Evolutionary conservation across 163 green algal species (phyloP).

Genomic region (Chlorella variabilis): DNA sequence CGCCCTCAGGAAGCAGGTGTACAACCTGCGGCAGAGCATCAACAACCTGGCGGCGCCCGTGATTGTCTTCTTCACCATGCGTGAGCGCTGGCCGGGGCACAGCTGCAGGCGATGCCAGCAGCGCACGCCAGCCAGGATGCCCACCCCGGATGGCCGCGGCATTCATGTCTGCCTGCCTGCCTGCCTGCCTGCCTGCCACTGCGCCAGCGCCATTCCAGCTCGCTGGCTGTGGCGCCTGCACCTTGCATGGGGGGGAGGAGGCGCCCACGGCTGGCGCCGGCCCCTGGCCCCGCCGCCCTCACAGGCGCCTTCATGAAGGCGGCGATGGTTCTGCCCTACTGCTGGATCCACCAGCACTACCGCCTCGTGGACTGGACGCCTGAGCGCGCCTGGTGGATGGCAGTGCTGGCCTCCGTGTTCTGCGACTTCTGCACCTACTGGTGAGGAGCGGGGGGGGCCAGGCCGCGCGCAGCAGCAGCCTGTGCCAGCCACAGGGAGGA

Average conservation of each 20-base stretch:
- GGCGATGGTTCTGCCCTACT: not conserved
- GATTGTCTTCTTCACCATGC: not conserved
- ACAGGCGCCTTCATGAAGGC: too few relatives aligned
- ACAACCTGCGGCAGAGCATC: not conserved
- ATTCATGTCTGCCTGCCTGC: conserved; percentile 53
- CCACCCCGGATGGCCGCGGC: conserved; percentile 75
- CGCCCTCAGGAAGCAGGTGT: not conserved
- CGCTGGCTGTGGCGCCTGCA: too few relatives aligned
- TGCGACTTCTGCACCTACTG: conserved; percentile 46
- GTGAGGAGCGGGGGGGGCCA: not conserved
- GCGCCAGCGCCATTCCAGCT: not conserved
- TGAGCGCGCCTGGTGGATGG: not conserved
- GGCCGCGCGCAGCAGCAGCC: not conserved
- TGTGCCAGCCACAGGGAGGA: not conserved
- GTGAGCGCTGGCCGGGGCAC: not conserved
- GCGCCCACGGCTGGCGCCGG: not conserved
- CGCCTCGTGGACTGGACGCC: not conserved
- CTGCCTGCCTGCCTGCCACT: conserved; percentile 68
- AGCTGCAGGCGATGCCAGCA: not conserved
- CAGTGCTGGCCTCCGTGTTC: not conserved
- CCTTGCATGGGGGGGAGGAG: not conserved
- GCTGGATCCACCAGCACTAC: too few relatives aligned
- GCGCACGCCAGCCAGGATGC: conserved; percentile 4
- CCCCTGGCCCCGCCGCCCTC: not conserved
- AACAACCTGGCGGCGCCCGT: not conserved